A percentile compares a stretch with the other conserved stretches of the same genome.
These are phyloP conservation scores for Blastobotrys peoriensis DNA, from an alignment of 805 yeast species.

Conservation along the genomic window DNA sequence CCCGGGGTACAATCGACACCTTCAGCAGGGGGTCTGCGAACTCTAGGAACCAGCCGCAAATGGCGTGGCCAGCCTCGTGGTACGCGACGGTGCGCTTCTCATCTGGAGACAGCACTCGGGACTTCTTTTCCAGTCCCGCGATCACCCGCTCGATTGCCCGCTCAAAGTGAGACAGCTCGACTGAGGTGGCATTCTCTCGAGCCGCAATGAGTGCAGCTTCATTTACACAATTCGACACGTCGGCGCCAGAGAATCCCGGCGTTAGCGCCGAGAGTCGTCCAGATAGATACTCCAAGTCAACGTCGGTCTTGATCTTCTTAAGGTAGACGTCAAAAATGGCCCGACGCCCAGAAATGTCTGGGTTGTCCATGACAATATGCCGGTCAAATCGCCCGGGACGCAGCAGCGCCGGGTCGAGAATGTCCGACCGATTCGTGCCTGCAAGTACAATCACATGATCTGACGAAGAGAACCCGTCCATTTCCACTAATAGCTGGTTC, in stretches of 20 bases:
- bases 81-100: slow-evolving; percentile 91
- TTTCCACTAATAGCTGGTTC: slow-evolving; percentile 92
- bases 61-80: slow-evolving; percentile 99
- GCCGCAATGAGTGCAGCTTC: slow-evolving; percentile 98
- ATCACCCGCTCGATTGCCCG: slow-evolving; percentile 95
- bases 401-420: slow-evolving; percentile 83
- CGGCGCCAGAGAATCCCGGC: slow-evolving; percentile 98
- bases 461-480: slow-evolving; percentile 91
- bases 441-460: slow-evolving; percentile 97
- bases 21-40: slow-evolving; percentile 90
- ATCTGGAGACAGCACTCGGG: slow-evolving; percentile 72
- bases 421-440: slow-evolving; percentile 95
- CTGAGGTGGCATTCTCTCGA: slow-evolving; percentile 63
- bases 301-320: slow-evolving; percentile 56
- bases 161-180: slow-evolving; percentile 78
- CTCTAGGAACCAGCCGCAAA: slow-evolving; percentile 93
- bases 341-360: slow-evolving; percentile 92
- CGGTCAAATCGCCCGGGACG: slow-evolving; percentile 98
- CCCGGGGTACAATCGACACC: slow-evolving; percentile 95
- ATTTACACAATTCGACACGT: slow-evolving; percentile 92
- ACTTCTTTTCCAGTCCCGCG: slow-evolving; percentile 91
- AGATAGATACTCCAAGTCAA: slow-evolving; percentile 51
- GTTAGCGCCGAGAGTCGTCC: slow-evolving; percentile 93
- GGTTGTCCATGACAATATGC: slow-evolving; percentile 84
- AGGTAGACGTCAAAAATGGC: slow-evolving; percentile 88